Evolutionary conservation across 2,329 filamentous ascomycete genomes (phyloP).

Genomic region (Diaporthe citriasiana): DNA sequence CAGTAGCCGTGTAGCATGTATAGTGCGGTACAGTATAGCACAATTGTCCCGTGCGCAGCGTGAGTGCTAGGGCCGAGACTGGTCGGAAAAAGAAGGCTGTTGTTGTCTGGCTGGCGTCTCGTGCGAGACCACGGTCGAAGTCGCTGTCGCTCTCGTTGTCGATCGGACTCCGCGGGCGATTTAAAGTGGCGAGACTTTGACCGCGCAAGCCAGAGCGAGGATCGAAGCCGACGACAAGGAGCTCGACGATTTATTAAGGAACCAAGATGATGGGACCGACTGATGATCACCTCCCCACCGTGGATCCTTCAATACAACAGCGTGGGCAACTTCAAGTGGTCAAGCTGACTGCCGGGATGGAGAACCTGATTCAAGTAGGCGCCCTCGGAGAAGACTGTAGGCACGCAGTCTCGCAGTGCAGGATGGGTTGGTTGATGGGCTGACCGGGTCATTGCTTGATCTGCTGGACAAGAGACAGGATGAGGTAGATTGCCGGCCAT

Average conservation of each 20-base stretch:
- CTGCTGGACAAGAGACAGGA: conserved; percentile 10
- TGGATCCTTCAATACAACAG: conserved; percentile 33
- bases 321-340: conserved; percentile 2
- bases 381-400: neutral
- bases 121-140: conserved; percentile 31
- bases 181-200: neutral
- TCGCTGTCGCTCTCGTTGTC: conserved; percentile 1
- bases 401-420: conserved; percentile 5
- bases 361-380: conserved; percentile 23
- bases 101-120: conserved; percentile 13
- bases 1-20: neutral
- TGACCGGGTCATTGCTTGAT: conserved; percentile 2
- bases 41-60: neutral
- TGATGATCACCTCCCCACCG: conserved; percentile 39
- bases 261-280: conserved; percentile 19
- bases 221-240: conserved; percentile 16
- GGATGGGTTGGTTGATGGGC: neutral
- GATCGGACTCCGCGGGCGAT: conserved; percentile 8
- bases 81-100: neutral
- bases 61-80: neutral
- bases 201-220: conserved; percentile 11
- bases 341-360: conserved; percentile 21
- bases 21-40: neutral
- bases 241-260: conserved; percentile 20
- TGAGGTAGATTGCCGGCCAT: conserved; percentile 2